Evolutionary conservation across 1,284 basidiomycete genomes (phyloP).

Genomic region (Boletellus dicymbophilus): DNA sequence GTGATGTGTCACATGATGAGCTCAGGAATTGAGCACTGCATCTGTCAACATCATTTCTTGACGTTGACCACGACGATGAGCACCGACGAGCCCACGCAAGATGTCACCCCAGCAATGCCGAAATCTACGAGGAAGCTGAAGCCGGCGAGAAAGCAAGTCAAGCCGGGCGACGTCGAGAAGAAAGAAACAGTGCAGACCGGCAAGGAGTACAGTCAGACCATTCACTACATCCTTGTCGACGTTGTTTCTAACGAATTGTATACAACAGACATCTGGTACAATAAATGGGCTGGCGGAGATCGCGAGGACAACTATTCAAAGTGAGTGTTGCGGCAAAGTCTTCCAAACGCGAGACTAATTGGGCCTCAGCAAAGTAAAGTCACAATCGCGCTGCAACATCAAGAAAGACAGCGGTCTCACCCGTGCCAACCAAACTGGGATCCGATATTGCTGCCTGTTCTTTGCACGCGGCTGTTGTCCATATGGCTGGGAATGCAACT

Average conservation of each 20-base stretch:
- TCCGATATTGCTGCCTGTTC: constrained; percentile 94
- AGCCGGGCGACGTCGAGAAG: constrained; percentile 87
- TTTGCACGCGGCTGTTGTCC: constrained; percentile 97
- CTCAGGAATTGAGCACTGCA: background rate
- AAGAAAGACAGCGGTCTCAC: constrained; percentile 91
- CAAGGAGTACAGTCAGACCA: constrained; percentile 86
- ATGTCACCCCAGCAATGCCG: constrained; percentile 7
- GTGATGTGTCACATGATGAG: constrained; percentile 28
- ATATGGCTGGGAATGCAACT: constrained; percentile 97
- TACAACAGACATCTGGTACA: constrained; percentile 92
- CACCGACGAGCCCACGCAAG: constrained; percentile 19
- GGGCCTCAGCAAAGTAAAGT: constrained; percentile 84
- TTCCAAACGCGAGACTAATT: constrained; percentile 2
- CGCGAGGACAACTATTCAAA: constrained; percentile 92
- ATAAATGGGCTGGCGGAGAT: constrained; percentile 98
- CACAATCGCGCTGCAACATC: constrained; percentile 89
- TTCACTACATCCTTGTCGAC: background rate
- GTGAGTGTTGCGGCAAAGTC: constrained; percentile 45
- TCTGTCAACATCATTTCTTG: background rate
- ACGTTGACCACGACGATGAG: constrained; percentile 23
- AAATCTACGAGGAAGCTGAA: constrained; percentile 59
- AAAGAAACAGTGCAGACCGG: constrained; percentile 88
- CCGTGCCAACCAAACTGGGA: constrained; percentile 88
- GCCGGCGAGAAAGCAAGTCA: constrained; percentile 89
- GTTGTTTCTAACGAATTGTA: constrained; percentile 19